These are phyloP conservation scores for Daldinia vernicosa DNA, from an alignment of 495 filamentous ascomycete genomes.

Conservation along the genomic window DNA sequence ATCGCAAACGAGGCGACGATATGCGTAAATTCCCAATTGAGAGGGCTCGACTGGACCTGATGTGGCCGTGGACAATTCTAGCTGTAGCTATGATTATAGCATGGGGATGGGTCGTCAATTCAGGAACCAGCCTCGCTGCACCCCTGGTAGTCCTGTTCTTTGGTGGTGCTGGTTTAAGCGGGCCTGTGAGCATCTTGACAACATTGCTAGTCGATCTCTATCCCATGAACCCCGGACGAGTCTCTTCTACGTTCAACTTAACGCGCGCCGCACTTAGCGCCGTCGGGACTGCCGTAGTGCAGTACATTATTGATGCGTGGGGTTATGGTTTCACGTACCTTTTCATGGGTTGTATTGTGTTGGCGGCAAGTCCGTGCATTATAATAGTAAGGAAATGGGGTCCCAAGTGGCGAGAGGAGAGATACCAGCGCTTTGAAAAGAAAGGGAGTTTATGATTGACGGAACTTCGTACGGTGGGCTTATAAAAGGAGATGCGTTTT, in stretches of 20 bases:
- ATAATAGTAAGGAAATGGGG: slow-evolving; percentile 11
- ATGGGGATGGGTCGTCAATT: slow-evolving; percentile 6
- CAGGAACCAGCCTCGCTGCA: not conserved
- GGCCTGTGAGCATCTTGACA: not conserved
- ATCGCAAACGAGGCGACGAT: slow-evolving; percentile 3
- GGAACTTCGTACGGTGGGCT: no score
- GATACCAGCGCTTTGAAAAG: slow-evolving; percentile 8
- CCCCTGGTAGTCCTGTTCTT: slow-evolving; percentile 6
- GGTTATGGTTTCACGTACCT: slow-evolving; percentile 11
- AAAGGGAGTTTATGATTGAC: not conserved
- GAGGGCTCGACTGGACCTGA: not conserved
- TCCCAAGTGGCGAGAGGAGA: slow-evolving; percentile 14
- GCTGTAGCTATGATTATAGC: slow-evolving; percentile 3
- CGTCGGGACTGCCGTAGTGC: slow-evolving; percentile 7
- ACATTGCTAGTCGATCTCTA: slow-evolving; percentile 14
- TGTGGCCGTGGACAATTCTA: slow-evolving; percentile 2
- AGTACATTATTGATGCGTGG: slow-evolving; percentile 17
- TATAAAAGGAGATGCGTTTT: no score
- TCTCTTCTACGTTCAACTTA: slow-evolving; percentile 7
- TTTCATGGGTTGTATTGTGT: slow-evolving; percentile 10
- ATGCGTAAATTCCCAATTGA: slow-evolving; percentile 10
- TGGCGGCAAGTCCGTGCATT: slow-evolving; percentile 8
- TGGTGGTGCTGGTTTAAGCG: not conserved
- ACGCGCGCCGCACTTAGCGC: slow-evolving; percentile 11
- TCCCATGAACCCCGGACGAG: slow-evolving; percentile 11